Base-by-base conservation (phyloP, 75 land plant species). In the Adiantum capillusveneris region DNA sequence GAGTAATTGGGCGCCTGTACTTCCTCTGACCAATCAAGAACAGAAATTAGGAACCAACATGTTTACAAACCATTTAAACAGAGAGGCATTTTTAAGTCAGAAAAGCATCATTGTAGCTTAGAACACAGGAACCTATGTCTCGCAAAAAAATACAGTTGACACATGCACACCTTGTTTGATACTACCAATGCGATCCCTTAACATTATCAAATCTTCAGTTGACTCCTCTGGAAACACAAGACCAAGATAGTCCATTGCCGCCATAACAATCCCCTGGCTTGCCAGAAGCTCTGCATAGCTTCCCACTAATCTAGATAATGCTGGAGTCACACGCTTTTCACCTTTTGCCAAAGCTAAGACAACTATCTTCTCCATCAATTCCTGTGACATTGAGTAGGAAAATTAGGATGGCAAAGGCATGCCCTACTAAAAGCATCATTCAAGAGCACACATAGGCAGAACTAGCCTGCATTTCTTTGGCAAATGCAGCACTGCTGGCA, bases 351-450 rank as follows among this genome's bases (percentile, higher is more conserved):
- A 58, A 55, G 81, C 88, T 52, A 94, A 71, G 25, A 90, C 70
- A 51, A 86, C 81, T 20, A 85, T 81, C 72, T 90, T 94, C 54
- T 94, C 98, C 98, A 94, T 89, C 52, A 94, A 61, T 63, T 93
- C 98, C 98, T 93, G 58, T 25, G 22, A 61, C 1, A 24, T 9
- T 34, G 9, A 34, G 37, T n/a, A n/a, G n/a, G n/a, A n/a, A n/a
- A n/a, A n/a, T n/a, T n/a, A n/a, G n/a, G n/a, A n/a, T n/a, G n/a
- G n/a, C n/a, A 34, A 34, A 34, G 9, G 9, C 9, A 34, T 34
- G 37, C 9, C 37, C 37, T 5, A 34, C 3, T 9, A 34, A 34
- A 34, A 34, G 3, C 37, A n/a, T 46, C 21, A 46, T 46, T 46
- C 5, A 7, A 7, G 14, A 46, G n/a, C 21, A n/a, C 7, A 13